A percentile compares a stretch with the other conserved stretches of the same genome.
Evolutionary conservation across 306 rosid species (phyloP).

Genomic region (Cucumis sativus): Cucumber_9930_V3 NC_026659.2:3327501-3328000

Average conservation of each 20-base stretch:
- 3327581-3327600: slow-evolving; percentile 56
- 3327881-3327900: slow-evolving; percentile 13
- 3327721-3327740: slow-evolving; percentile 5
- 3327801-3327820: slow-evolving; percentile 19
- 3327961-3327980: slow-evolving; percentile 7
- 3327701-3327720: slow-evolving; percentile 5
- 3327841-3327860: slow-evolving; percentile 51
- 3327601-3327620: slow-evolving; percentile 40
- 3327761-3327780: slow-evolving; percentile 6
- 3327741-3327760: slow-evolving; percentile 9
- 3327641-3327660: slow-evolving; percentile 14
- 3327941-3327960: slow-evolving; percentile 16
- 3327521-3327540: slow-evolving; percentile 69
- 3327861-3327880: slow-evolving; percentile 60
- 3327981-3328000: slow-evolving; percentile 41
- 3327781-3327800: slow-evolving; percentile 9
- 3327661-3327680: slow-evolving; percentile 14
- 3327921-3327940: slow-evolving; percentile 35
- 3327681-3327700: slow-evolving; percentile 16
- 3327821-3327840: slow-evolving; percentile 45
- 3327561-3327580: slow-evolving; percentile 65
- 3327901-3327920: slow-evolving; percentile 16
- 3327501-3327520: slow-evolving; percentile 97
- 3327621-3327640: slow-evolving; percentile 10
- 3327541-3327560: slow-evolving; percentile 74